Percentiles rank a stretch among this genome's conserved stretches.
These are phyloP conservation scores for Tremella fuciformis DNA, from an alignment of 768 basidiomycete species.

Conservation along the genomic window DNA sequence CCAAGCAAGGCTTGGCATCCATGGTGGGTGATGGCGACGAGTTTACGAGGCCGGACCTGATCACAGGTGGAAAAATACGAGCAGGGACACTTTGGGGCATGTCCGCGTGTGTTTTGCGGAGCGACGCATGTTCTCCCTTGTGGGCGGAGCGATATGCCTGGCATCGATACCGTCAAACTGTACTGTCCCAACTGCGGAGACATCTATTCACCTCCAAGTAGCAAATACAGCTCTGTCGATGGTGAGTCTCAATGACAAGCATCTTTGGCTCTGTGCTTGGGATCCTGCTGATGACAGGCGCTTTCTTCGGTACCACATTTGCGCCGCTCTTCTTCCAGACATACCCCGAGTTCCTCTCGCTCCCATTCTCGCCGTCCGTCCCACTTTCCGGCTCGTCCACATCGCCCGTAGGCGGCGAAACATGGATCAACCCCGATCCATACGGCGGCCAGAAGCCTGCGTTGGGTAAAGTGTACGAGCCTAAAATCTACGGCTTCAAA, in stretches of 20 bases:
- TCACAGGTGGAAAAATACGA: constrained; percentile 92
- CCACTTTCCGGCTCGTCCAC: constrained; percentile 33
- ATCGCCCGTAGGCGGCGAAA: constrained; percentile 41
- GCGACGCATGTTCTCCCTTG: constrained; percentile 87
- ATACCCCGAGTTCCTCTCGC: constrained; percentile 89
- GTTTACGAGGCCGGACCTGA: neutral
- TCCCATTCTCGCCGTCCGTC: constrained; percentile 67
- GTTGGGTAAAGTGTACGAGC: constrained; percentile 78
- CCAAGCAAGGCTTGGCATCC: constrained; percentile 84
- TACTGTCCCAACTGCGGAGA: constrained; percentile 98
- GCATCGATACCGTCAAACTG: constrained; percentile 93
- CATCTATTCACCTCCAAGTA: constrained; percentile 91
- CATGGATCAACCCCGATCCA: constrained; percentile 83
- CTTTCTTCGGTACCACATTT: constrained; percentile 99
- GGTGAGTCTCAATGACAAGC: constrained; percentile 58
- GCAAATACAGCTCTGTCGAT: constrained; percentile 91
- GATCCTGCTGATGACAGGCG: constrained; percentile 59
- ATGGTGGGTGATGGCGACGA: constrained; percentile 64
- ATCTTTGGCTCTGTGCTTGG: neutral
- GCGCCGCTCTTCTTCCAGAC: constrained; percentile 96
- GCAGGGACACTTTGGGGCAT: constrained; percentile 80
- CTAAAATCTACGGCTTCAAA: constrained; percentile 95
- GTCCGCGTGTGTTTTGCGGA: constrained; percentile 91
- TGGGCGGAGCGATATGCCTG: constrained; percentile 91
- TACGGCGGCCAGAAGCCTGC: constrained; percentile 69